phyloP scores from a whole-genome alignment of 495 filamentous ascomycete genomes.

The Immersiella caudata region DNA sequence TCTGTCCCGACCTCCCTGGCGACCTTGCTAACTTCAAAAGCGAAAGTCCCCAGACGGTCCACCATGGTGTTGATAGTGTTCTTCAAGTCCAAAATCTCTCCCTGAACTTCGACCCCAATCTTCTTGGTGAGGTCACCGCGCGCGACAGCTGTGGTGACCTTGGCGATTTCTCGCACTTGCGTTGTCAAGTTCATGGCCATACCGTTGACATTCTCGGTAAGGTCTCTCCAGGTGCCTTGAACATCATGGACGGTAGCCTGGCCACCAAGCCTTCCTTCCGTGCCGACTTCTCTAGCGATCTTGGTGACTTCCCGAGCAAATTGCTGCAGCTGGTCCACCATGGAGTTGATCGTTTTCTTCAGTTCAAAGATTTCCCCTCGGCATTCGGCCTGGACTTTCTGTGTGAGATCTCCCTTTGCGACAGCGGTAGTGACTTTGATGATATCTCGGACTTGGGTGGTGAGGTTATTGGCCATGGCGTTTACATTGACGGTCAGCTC shows the following conservation, averaged over 20 bases:
- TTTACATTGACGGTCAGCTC: slow-evolving; percentile 98
- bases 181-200: slow-evolving; percentile 99
- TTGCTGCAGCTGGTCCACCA: slow-evolving; percentile 97
- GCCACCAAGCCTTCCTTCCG: slow-evolving; percentile 91
- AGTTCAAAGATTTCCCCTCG: slow-evolving; percentile 94
- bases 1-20: slow-evolving; percentile 98
- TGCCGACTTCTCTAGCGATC: slow-evolving; percentile 96
- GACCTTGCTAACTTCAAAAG: slow-evolving; percentile 98
- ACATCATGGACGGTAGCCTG: slow-evolving; percentile 98
- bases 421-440: slow-evolving; percentile 98
- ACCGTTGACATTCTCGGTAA: slow-evolving; percentile 97
- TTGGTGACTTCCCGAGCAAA: slow-evolving; percentile 98
- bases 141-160: slow-evolving; percentile 96
- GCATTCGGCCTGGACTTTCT: slow-evolving; percentile 96
- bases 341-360: slow-evolving; percentile 97
- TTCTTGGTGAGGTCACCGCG: slow-evolving; percentile 93
- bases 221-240: slow-evolving; percentile 94
- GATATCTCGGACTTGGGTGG: slow-evolving; percentile 97
- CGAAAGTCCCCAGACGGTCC: slow-evolving; percentile 93
- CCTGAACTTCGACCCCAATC: slow-evolving; percentile 92
- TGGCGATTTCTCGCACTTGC: slow-evolving; percentile 97
- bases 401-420: slow-evolving; percentile 92
- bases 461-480: slow-evolving; percentile 97
- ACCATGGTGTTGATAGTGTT: slow-evolving; percentile 99
- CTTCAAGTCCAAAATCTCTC: slow-evolving; percentile 94